Base-by-base conservation (phyloP, 441 rosid species). In the Gossypium gossypioides region DNA sequence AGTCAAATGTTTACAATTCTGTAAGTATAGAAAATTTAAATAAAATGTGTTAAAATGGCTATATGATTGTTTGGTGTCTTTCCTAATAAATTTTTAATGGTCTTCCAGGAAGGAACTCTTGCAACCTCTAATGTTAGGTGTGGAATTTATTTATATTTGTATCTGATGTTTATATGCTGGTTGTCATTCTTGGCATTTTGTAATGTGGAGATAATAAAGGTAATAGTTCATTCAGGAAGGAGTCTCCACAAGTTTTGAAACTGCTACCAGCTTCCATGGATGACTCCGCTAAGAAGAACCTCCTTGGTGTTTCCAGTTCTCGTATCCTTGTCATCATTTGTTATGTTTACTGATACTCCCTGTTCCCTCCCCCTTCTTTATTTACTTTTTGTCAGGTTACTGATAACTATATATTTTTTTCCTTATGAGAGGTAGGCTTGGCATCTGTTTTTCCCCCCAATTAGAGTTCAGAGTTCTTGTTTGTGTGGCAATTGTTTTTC, bases 201-300 rank as follows among this genome's bases (percentile, higher is more conserved):
- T 68, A 68, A 60, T 69, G 63, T 60, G 56, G 67, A 68, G 75
- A 69, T 77, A 81, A 27, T 73, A 19, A 54, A 19, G 24, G 21
- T 19, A 18, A 8, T 54, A 18, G 12, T 54, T 54, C 25, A 48
- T 79, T 61, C 88, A 92, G 98, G 92, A 91, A 86, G 75, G 89
- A 87, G 69, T 74, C 86, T 68, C 81, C 89, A 54, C 97, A 88
- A 78, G 75, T 85, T 60, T 76, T 91, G 76, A 92, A 89, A 84
- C 73, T 89, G 70, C 78, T 95, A 81, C 86, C 92, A 12, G 83
- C 92, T 63, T 80, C 98, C 59, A 57, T 83, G 0, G 98, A 95
- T 81, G 98, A 95, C 76, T 77, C 87, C 29, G 81, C 84, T 68
- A 91, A 90, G 85, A 92, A 86, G 81, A 89, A 84, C 46, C 75